These are phyloP conservation scores for Spathaspora boniae DNA, from an alignment of 805 yeast species.

Conservation along the genomic window DNA sequence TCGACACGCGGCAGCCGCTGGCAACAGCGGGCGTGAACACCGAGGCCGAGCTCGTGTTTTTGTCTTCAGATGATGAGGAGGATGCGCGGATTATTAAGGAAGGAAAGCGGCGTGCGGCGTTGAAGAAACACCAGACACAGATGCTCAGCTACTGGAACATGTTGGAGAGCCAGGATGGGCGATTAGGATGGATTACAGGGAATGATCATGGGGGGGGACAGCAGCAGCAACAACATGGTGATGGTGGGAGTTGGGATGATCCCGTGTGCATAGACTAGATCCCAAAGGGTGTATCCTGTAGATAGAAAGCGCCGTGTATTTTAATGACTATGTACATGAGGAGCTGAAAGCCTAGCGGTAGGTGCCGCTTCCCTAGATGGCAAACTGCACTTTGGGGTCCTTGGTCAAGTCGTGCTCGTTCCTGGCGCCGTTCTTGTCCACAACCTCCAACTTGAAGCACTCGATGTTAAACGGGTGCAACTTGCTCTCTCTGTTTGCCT, in stretches of 20 bases:
- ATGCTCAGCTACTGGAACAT: constrained; percentile 9
- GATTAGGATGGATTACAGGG: constrained; percentile 1
- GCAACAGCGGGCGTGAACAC: constrained; percentile 5
- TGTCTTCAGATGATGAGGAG: constrained; percentile 31
- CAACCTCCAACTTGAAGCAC: constrained; percentile 26
- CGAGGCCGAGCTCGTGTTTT: constrained; percentile 24
- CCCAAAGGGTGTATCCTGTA: too few species aligned
- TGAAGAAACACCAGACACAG: constrained; percentile 5
- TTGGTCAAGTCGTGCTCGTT: constrained; percentile 14
- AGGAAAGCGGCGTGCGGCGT: too few species aligned
- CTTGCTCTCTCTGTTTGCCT: constrained; percentile 66
- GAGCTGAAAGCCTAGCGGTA: too few species aligned
- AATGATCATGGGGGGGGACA: constrained; percentile 3
- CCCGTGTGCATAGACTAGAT: constrained; percentile 35
- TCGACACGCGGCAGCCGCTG: constrained; percentile 20
- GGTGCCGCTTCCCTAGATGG: too few species aligned
- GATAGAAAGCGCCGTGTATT: too few species aligned
- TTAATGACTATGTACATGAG: too few species aligned
- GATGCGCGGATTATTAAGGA: constrained; percentile 8
- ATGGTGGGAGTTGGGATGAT: constrained; percentile 37
- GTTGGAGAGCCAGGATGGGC: not conserved
- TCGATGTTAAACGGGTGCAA: constrained; percentile 42
- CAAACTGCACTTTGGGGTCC: constrained; percentile 11
- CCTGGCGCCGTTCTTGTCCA: constrained; percentile 16
- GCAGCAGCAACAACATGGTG: constrained; percentile 11